phyloP scores from a whole-genome alignment of 2,329 filamentous ascomycete genomes.

The Zymoseptoria pseudotritici region DNA sequence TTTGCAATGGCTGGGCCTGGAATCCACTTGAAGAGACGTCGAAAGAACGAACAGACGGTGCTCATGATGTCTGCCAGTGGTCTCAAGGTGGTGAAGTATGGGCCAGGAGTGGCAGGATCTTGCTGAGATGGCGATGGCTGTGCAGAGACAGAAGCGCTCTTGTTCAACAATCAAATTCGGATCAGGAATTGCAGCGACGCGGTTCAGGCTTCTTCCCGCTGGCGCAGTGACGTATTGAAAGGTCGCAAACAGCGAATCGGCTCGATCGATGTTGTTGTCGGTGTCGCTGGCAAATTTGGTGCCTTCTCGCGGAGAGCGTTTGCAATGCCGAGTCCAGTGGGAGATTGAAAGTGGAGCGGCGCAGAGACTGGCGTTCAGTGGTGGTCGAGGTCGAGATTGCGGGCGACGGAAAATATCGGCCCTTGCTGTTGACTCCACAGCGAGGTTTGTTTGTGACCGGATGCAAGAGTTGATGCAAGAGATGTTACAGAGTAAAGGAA shows the following conservation, averaged over 20 bases:
- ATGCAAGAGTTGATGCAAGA: neutral
- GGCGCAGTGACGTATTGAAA: neutral
- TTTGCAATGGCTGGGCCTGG: slow-evolving; percentile 18
- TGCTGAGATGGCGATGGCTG: neutral
- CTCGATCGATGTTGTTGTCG: neutral
- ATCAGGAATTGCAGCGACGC: neutral
- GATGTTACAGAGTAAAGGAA: too few species aligned
- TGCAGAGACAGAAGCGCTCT: neutral
- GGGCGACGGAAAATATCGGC: neutral
- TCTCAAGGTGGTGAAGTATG: neutral
- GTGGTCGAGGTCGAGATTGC: neutral
- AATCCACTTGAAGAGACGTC: slow-evolving; percentile 5
- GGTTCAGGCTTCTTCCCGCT: neutral
- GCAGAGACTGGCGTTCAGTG: neutral
- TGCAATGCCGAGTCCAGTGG: neutral
- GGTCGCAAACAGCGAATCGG: neutral
- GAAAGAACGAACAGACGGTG: slow-evolving; percentile 1
- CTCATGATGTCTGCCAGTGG: neutral
- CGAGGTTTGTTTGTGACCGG: neutral
- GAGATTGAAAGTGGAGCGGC: neutral
- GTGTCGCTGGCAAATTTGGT: neutral
- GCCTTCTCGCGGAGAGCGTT: neutral
- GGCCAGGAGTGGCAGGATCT: neutral
- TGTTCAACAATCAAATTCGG: neutral
- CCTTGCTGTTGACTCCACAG: neutral